A percentile compares a stretch with the other conserved stretches of the same genome.
These are phyloP conservation scores for Amylocarpus encephaloides DNA, from an alignment of 2,329 filamentous ascomycete genomes.

Conservation along the genomic window DNA sequence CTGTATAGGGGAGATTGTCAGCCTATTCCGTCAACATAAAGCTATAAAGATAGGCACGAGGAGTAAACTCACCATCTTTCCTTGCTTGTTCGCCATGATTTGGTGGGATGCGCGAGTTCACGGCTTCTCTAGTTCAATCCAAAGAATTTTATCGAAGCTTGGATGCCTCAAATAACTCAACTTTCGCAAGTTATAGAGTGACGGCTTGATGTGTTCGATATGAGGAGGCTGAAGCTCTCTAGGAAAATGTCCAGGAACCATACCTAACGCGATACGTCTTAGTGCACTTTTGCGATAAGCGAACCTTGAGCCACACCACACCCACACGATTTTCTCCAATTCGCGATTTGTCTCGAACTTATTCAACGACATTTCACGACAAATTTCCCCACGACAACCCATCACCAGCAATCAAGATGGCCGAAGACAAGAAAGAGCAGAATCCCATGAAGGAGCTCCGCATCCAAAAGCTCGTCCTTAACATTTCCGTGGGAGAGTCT, in stretches of 20 bases:
- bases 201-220: slow-evolving; percentile 13
- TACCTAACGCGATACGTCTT: slow-evolving; percentile 8
- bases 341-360: slow-evolving; percentile 7
- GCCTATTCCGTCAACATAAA: slow-evolving; percentile 49
- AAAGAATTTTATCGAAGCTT: slow-evolving; percentile 33
- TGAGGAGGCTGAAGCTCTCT: slow-evolving; percentile 6
- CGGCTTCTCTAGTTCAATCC: slow-evolving; percentile 32
- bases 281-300: slow-evolving; percentile 5
- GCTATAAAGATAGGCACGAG: slow-evolving; percentile 34
- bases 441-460: slow-evolving; percentile 99
- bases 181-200: slow-evolving; percentile 25
- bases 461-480: slow-evolving; percentile 99
- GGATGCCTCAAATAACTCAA: slow-evolving; percentile 29
- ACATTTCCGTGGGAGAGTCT: slow-evolving; percentile 99
- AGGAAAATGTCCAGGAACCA: slow-evolving; percentile 4
- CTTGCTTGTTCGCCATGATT: slow-evolving; percentile 87
- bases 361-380: slow-evolving; percentile 15
- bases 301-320: slow-evolving; percentile 5
- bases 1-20: slow-evolving; percentile 53
- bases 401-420: slow-evolving; percentile 35
- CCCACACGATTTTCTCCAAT: slow-evolving; percentile 3
- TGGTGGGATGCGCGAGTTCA: slow-evolving; percentile 33
- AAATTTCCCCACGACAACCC: slow-evolving; percentile 11
- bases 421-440: slow-evolving; percentile 78
- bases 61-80: slow-evolving; percentile 85